A percentile compares a stretch with the other conserved stretches of the same genome.
Evolutionary conservation across 179 eudicot genomes (phyloP).

Genomic region (Gypsophila paniculata): DNA sequence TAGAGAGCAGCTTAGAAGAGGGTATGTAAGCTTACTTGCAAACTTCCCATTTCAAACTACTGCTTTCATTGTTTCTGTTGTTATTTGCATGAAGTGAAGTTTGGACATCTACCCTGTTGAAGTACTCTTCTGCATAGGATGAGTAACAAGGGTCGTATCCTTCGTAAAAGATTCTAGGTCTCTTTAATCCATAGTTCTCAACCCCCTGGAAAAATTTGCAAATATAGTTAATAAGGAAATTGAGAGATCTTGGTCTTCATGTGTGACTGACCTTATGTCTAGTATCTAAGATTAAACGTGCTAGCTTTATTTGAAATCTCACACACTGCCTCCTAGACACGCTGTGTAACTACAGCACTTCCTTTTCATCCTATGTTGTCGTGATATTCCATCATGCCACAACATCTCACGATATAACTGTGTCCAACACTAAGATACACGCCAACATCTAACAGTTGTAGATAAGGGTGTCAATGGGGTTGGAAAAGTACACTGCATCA

Average conservation of each 20-base stretch:
- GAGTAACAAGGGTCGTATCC: slow-evolving; percentile 68
- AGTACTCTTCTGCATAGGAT: slow-evolving; percentile 33
- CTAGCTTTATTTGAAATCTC: no score
- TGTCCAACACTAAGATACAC: no score
- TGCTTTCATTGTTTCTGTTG: slow-evolving; percentile 22
- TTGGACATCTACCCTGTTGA: slow-evolving; percentile 57
- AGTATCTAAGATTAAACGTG: background rate
- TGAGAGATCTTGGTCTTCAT: background rate
- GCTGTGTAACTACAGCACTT: no score
- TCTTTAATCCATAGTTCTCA: slow-evolving; percentile 25
- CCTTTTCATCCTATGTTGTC: no score
- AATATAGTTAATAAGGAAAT: background rate
- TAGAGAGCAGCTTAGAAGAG: background rate
- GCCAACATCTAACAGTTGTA: no score
- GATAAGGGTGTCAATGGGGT: no score
- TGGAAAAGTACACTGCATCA: no score
- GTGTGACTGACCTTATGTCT: background rate
- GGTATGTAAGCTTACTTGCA: slow-evolving; percentile 43
- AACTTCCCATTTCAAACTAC: slow-evolving; percentile 37
- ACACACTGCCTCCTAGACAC: no score
- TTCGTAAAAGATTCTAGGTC: slow-evolving; percentile 36
- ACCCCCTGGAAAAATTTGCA: slow-evolving; percentile 23
- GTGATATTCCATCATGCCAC: no score
- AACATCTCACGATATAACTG: no score
- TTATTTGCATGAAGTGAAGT: slow-evolving; percentile 44